Evolutionary conservation across 2,329 filamentous ascomycete genomes (phyloP).

Genomic region (Stagonosporopsis vannaccii): DNA sequence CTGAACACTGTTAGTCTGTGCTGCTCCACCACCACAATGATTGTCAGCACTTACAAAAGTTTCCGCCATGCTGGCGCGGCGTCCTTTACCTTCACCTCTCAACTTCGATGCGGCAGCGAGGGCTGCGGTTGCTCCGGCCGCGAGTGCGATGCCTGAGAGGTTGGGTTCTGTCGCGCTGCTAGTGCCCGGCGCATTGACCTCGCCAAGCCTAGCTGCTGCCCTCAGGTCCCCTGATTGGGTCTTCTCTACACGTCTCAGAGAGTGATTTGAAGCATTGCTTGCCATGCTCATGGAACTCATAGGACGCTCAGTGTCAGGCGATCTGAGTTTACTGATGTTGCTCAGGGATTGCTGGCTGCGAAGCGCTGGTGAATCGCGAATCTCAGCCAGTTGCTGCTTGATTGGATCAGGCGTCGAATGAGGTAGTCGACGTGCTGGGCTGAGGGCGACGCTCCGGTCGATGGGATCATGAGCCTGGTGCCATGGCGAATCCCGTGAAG

Average conservation of each 20-base stretch:
- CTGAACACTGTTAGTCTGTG: slow-evolving; percentile 59
- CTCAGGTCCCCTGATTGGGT: slow-evolving; percentile 79
- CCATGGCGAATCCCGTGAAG: slow-evolving; percentile 40
- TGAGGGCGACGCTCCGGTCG: slow-evolving; percentile 51
- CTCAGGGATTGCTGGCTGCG: slow-evolving; percentile 55
- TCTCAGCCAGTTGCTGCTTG: slow-evolving; percentile 46
- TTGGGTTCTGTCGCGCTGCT: slow-evolving; percentile 39
- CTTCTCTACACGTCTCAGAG: slow-evolving; percentile 72
- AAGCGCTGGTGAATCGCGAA: slow-evolving; percentile 48
- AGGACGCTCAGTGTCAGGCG: slow-evolving; percentile 62
- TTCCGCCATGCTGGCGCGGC: slow-evolving; percentile 83
- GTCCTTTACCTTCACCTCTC: slow-evolving; percentile 86
- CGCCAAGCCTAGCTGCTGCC: slow-evolving; percentile 68
- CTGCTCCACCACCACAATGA: slow-evolving; percentile 15
- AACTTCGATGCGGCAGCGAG: slow-evolving; percentile 64
- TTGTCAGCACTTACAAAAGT: slow-evolving; percentile 77
- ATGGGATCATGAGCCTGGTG: slow-evolving; percentile 58
- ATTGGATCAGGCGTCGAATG: slow-evolving; percentile 48
- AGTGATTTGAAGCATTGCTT: slow-evolving; percentile 69
- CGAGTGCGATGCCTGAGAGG: slow-evolving; percentile 42
- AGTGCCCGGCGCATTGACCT: slow-evolving; percentile 51
- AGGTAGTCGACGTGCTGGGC: slow-evolving; percentile 44
- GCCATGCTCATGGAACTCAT: slow-evolving; percentile 60
- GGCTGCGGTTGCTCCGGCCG: slow-evolving; percentile 47
- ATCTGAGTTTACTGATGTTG: slow-evolving; percentile 51